Conservation (phyloP, 306 rosid genomes). For the Sicyos edulis region DNA sequence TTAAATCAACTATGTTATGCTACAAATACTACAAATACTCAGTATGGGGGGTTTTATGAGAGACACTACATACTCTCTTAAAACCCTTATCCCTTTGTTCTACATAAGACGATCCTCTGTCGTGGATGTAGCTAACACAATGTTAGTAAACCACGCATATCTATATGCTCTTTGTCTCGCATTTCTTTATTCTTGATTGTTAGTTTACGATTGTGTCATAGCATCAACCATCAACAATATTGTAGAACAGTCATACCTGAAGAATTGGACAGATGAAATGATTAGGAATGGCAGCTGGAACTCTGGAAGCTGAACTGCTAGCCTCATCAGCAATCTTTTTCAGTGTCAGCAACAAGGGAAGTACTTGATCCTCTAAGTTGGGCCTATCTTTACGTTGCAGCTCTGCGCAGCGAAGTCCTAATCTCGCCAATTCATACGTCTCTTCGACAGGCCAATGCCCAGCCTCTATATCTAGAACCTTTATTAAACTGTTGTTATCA, state of each 20-base stretch:
- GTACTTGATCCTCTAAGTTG: constrained; percentile 56
- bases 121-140: too few relatives aligned
- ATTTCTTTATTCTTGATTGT: too few relatives aligned
- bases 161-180: too few relatives aligned
- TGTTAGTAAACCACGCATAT: too few relatives aligned
- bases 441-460: constrained; percentile 85
- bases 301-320: constrained; percentile 29
- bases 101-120: too few relatives aligned
- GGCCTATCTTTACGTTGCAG: constrained; percentile 85
- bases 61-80: too few relatives aligned
- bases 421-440: constrained; percentile 53
- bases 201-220: too few relatives aligned
- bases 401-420: constrained; percentile 81
- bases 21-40: too few relatives aligned
- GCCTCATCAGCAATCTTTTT: constrained; percentile 57
- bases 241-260: constrained; percentile 43
- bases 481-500: constrained; percentile 32
- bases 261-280: constrained; percentile 92
- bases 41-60: too few relatives aligned
- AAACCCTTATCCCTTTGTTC: too few relatives aligned
- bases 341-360: constrained; percentile 62
- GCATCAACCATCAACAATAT: not conserved
- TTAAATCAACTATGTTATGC: too few relatives aligned
- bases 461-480: constrained; percentile 64
- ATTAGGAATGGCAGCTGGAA: constrained; percentile 55